Conservation (phyloP, 495 filamentous ascomycete genomes). For the Baudoinia panamericana region DNA sequence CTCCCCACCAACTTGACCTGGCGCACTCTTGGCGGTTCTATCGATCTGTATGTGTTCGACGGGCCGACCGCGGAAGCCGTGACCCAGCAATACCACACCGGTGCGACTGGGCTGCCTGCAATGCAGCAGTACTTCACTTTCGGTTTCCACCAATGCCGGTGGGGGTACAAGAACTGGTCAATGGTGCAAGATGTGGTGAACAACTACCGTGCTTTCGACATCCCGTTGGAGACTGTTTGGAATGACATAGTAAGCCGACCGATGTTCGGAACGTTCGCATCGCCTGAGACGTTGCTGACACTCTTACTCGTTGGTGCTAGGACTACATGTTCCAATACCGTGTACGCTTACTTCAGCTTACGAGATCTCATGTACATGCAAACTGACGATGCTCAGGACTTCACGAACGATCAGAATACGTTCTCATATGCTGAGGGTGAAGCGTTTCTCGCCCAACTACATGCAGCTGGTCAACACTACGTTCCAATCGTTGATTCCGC, state of each 20-base stretch:
- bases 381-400: no score
- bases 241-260: conserved; percentile 28
- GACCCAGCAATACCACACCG: conserved; percentile 42
- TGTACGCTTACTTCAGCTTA: no score
- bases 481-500: conserved; percentile 78
- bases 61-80: conserved; percentile 45
- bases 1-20: conserved; percentile 56
- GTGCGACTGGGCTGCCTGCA: conserved; percentile 44
- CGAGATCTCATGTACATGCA: conserved; percentile 3
- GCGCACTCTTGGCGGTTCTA: conserved; percentile 52
- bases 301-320: no score
- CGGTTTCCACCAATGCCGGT: conserved; percentile 51
- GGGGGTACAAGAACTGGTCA: conserved; percentile 51
- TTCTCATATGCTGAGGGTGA: conserved; percentile 40
- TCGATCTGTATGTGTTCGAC: conserved; percentile 51
- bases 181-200: conserved; percentile 42
- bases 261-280: no score
- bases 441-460: conserved; percentile 50
- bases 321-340: conserved; percentile 45
- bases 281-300: background rate
- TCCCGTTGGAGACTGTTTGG: conserved; percentile 59
- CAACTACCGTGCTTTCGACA: conserved; percentile 45
- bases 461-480: conserved; percentile 56
- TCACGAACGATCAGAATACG: conserved; percentile 41
- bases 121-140: conserved; percentile 54